Percentiles rank a stretch among this genome's conserved stretches.
Evolutionary conservation across 2,329 filamentous ascomycete species (phyloP).

Genomic region (Aaosphaeria pasadenensis): DNA sequence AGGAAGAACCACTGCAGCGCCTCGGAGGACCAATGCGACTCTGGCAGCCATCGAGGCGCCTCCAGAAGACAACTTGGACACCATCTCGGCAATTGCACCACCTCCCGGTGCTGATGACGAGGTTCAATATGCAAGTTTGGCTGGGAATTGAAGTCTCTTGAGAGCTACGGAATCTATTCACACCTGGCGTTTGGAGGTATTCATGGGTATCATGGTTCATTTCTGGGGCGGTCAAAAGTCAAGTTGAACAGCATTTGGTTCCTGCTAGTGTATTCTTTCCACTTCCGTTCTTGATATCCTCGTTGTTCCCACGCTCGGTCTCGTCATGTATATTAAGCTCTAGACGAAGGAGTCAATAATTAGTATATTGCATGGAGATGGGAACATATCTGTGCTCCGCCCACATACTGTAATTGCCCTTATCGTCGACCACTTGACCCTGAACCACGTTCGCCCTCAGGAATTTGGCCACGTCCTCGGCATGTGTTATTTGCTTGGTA

Average conservation of each 20-base stretch:
- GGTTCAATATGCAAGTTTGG: conserved; percentile 79
- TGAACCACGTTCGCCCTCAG: conserved; percentile 85
- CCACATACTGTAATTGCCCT: conserved; percentile 59
- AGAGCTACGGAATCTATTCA: not conserved
- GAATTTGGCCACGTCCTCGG: conserved; percentile 77
- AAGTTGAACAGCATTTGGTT: conserved; percentile 38
- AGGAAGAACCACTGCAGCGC: conserved; percentile 50
- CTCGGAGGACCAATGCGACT: conserved; percentile 24
- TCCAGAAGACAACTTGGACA: conserved; percentile 42
- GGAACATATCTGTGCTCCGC: conserved; percentile 8
- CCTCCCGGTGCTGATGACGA: conserved; percentile 79
- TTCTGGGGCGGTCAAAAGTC: conserved; percentile 21
- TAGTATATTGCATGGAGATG: not conserved
- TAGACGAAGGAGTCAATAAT: conserved; percentile 38
- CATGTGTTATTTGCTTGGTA: conserved; percentile 68
- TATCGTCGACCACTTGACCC: conserved; percentile 56
- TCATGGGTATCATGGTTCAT: conserved; percentile 31
- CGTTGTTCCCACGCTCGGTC: conserved; percentile 90
- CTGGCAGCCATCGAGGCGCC: conserved; percentile 41
- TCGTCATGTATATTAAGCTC: conserved; percentile 85
- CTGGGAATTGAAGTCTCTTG: conserved; percentile 62
- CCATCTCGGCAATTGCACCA: conserved; percentile 59
- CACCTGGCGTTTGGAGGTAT: conserved; percentile 2
- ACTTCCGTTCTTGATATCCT: conserved; percentile 69
- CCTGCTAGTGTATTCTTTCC: conserved; percentile 36